phyloP scores from a whole-genome alignment of 176 grass and related monocot species.

The Typha latifolia region DNA sequence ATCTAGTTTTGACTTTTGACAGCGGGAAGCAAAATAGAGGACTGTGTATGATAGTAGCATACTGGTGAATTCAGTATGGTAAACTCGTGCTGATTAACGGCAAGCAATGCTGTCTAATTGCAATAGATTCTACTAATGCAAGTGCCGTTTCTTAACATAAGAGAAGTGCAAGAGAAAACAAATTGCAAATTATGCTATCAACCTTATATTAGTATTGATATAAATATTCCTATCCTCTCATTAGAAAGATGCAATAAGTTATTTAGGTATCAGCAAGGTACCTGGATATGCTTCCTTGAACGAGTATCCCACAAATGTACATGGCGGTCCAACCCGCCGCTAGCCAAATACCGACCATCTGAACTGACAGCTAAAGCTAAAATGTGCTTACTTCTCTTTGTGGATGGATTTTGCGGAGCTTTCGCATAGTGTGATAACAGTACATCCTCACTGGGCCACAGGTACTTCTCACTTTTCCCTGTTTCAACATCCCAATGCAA shows the following conservation, averaged over 20 bases:
- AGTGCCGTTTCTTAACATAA: neutral
- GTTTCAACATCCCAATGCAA: slow-evolving; percentile 74
- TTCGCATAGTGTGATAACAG: slow-evolving; percentile 74
- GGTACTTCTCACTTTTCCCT: slow-evolving; percentile 60
- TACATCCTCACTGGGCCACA: slow-evolving; percentile 71
- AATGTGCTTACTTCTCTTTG: slow-evolving; percentile 62
- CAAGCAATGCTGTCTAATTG: too few relatives aligned
- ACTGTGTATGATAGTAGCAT: neutral
- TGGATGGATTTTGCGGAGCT: slow-evolving; percentile 30
- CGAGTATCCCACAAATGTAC: slow-evolving; percentile 87
- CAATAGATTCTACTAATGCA: neutral
- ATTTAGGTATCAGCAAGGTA: slow-evolving; percentile 4
- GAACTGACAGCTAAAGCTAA: slow-evolving; percentile 67
- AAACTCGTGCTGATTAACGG: too few relatives aligned
- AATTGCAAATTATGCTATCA: neutral
- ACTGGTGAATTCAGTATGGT: too few relatives aligned
- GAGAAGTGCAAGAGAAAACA: neutral
- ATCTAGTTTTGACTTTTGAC: neutral
- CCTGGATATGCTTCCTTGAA: slow-evolving; percentile 66
- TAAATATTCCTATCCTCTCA: neutral
- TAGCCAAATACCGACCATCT: slow-evolving; percentile 63
- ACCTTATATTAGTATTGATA: neutral
- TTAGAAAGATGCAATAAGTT: neutral
- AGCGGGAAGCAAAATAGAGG: neutral
- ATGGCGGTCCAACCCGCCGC: slow-evolving; percentile 70